A percentile compares a stretch with the other conserved stretches of the same genome.
These are phyloP conservation scores for Debaryomyces tyrocola DNA, from an alignment of 805 yeast species.

Conservation along the genomic window DNA sequence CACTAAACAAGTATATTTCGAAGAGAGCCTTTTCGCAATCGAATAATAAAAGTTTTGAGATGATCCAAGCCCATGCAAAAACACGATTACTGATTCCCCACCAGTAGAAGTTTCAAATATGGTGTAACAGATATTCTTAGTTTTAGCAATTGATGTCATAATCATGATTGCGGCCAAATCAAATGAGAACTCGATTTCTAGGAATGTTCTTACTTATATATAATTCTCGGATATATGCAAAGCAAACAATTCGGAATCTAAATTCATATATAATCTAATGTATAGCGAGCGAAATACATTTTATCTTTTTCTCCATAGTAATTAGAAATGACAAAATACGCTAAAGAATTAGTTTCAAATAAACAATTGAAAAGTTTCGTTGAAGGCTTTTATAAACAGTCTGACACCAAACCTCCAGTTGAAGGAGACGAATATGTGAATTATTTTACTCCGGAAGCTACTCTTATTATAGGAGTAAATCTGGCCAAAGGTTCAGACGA, in stretches of 20 bases:
- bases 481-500: constrained; percentile 6
- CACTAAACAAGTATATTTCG: constrained; percentile 3
- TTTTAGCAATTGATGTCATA: background rate
- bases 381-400: constrained; percentile 8
- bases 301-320: background rate
- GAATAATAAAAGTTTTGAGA: constrained; percentile 10
- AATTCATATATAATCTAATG: too few relatives aligned
- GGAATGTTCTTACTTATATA: too few relatives aligned
- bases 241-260: too few relatives aligned
- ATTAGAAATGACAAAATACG: constrained; percentile 3
- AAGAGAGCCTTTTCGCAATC: constrained; percentile 4
- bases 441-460: constrained; percentile 6
- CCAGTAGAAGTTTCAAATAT: background rate
- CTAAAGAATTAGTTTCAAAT: constrained; percentile 1
- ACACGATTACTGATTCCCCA: constrained; percentile 3
- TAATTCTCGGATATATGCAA: too few relatives aligned
- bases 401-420: constrained; percentile 11
- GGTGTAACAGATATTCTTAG: background rate
- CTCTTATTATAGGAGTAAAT: constrained; percentile 9
- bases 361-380: constrained; percentile 5
- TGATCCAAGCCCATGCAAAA: constrained; percentile 12
- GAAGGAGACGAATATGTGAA: constrained; percentile 9
- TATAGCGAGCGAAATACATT: too few relatives aligned
- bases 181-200: too few relatives aligned
- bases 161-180: background rate